These are phyloP conservation scores for Asterionellopsis glacialis DNA, from an alignment of 108 stramenopile genomes.

Conservation along the genomic window DNA sequence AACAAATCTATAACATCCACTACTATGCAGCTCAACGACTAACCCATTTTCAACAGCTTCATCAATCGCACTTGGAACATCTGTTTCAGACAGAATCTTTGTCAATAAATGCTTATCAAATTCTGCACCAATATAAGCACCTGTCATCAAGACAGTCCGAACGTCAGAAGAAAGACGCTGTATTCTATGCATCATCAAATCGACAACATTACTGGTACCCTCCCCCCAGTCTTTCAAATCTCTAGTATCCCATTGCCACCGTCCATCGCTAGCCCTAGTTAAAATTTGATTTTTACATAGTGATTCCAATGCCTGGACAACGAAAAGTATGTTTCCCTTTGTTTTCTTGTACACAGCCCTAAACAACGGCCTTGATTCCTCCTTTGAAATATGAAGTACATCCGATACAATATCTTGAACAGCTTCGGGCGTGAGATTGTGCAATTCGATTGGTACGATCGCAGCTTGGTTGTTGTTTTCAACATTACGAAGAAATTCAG, in stretches of 20 bases:
- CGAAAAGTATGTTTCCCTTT: slow-evolving; percentile 11
- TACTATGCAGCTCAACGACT: too few relatives aligned
- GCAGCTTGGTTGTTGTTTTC: too few relatives aligned
- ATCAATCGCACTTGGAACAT: too few relatives aligned
- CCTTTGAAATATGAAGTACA: slow-evolving; percentile 4
- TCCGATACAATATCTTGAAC: slow-evolving; percentile 20
- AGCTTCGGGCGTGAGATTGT: slow-evolving; percentile 7
- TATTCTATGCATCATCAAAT: slow-evolving; percentile 43
- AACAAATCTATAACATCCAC: too few relatives aligned
- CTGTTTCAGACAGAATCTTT: background rate
- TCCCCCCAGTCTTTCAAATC: too few relatives aligned
- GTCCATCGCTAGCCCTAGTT: slow-evolving; percentile 4
- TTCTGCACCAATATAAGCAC: slow-evolving; percentile 45
- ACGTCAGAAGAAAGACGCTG: slow-evolving; percentile 22
- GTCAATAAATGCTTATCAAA: slow-evolving; percentile 19
- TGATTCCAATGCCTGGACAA: slow-evolving; percentile 3
- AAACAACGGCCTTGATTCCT: slow-evolving; percentile 12
- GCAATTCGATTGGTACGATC: slow-evolving; percentile 11
- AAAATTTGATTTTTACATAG: slow-evolving; percentile 1
- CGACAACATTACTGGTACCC: slow-evolving; percentile 8
- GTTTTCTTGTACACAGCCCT: slow-evolving; percentile 14
- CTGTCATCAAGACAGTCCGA: slow-evolving; percentile 32
- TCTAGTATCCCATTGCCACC: slow-evolving; percentile 13
- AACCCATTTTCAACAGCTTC: too few relatives aligned
- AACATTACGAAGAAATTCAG: too few relatives aligned